Base-by-base conservation (phyloP, 2,329 filamentous ascomycete genomes). In the Teratosphaeria epicoccoides region DNA sequence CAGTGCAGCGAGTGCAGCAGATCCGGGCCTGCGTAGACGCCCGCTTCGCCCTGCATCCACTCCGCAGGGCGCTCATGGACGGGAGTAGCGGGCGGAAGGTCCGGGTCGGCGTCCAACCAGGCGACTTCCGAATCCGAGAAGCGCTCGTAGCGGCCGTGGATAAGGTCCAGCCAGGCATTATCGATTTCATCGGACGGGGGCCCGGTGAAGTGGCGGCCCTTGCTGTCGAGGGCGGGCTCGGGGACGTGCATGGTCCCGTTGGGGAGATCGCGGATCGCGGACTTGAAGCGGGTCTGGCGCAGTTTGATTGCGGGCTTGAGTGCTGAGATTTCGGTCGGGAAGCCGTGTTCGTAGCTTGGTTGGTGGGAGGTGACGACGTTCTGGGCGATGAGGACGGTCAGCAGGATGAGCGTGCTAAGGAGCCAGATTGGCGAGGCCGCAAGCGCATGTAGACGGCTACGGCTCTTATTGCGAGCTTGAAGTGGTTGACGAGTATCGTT, bases 1-100 rank as follows among this genome's bases (percentile, higher is more conserved):
- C 54, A 55, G 45, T 55, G 54, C 3, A 55, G 51, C 7, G 22
- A 46, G 49, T 55, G 51, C n/a, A 53, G 29, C 54, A 53, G 52
- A 28, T 55, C 52, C 9, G 49, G 49, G 2, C 52, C 52, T 14
- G 46, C 52, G 46, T 52, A 55, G 46, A 24, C 48, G 40, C 52
- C 52, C 11, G 40, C 17, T 11, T 46, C 23, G 6, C 25, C 25
- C 7, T 23, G 44, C 25, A 24, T 28, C 5, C 14, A 40, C n/a
- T 40, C 33, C 22, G 17, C 24, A 6, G n/a, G 12, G 6, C 28
- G 3, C n/a, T 24, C 14, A 33, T 28, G 24, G 22, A 50, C 40
- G 6, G 33, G 28, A 4, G 20, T 6, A 11, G 52, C 25, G 23
- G 24, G 1, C 6, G 49, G 44, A 9, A 52, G n/a, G 9, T 23